Percentiles rank a stretch among this genome's conserved stretches.
These are phyloP conservation scores for Aphanomyces cochlioides DNA, from an alignment of 352 stramenopile species.

Conservation along the genomic window DNA sequence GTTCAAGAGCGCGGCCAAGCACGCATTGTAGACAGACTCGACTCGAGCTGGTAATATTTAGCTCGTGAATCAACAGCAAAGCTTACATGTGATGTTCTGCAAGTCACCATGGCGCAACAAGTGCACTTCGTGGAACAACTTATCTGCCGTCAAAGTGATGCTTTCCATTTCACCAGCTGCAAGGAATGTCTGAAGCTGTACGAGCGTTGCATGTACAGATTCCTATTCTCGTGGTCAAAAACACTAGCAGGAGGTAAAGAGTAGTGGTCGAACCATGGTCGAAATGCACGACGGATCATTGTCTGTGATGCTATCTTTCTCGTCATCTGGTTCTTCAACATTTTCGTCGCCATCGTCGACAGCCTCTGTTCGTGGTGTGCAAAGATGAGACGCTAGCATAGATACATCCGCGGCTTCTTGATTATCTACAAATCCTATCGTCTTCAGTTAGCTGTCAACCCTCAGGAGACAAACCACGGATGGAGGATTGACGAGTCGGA, in stretches of 20 bases:
- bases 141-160: not conserved
- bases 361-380: not conserved
- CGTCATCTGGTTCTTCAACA: not conserved
- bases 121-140: conserved; percentile 26
- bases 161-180: not conserved
- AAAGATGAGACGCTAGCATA: not conserved
- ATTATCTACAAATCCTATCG: not conserved
- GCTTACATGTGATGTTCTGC: no score
- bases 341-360: conserved; percentile 9
- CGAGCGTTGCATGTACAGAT: not conserved
- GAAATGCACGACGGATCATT: conserved; percentile 1
- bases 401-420: not conserved
- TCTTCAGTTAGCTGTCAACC: not conserved
- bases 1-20: conserved; percentile 7
- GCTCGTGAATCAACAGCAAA: no score
- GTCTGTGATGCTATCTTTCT: not conserved
- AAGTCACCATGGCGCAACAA: not conserved
- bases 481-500: no score
- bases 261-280: not conserved
- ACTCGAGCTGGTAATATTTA: not conserved
- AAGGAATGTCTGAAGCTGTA: conserved; percentile 9
- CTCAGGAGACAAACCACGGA: no score
- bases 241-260: not conserved
- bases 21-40: not conserved
- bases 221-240: conserved; percentile 9